Evolutionary conservation across 2,329 filamentous ascomycete genomes (phyloP), one percentile per base, ranked within the genome.

Genomic region (Thyridium curvatum): DNA sequence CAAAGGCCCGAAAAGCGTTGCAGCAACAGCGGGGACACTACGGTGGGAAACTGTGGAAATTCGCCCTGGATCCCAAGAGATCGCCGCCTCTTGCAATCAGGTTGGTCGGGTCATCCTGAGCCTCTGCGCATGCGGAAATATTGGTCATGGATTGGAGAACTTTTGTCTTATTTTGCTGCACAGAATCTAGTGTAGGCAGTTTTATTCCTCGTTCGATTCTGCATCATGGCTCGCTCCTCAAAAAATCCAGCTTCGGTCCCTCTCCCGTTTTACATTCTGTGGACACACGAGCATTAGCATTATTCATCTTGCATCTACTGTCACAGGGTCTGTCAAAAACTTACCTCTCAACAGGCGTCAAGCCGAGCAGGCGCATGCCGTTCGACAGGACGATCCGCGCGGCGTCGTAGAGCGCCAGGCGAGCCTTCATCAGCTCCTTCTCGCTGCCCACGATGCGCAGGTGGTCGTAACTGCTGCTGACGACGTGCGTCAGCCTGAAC

Each of bases 401-500:
- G 3, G 82, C 72, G 49, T 84, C 79, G 58, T 94, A 94, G 50
- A 94, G 65, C 10, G 85, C 84, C 73, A 88, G 77, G 49, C 87
- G 74, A 18, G 84, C 82, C 52, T 64, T 72, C 70, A 84, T 81
- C 39, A 89, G 64, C 56, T 84, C 80, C 21, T 68, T 69, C 62
- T 91, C 85, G 44, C 80, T 85, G 39, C 86, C 85, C n/a, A 94
- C 78, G 39, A 93, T 86, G 55, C 85, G 79, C 45, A 94, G 69
- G 43, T 86, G 81, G 53, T 90, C 86, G 62, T 94, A 94, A 59
- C 83, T 88, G 39, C 77, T 82, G 65, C 82, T 88, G 39, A 94
- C 63, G 18, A 78, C 70, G 61, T 94, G 87, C 3, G 85, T 86
- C 81, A 94, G 85, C 73, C 86, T 87, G 72, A 91, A 93, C 33